Evolutionary conservation across 1,284 basidiomycete species (phyloP).

Genomic region (Trichosporon ovoides): DNA sequence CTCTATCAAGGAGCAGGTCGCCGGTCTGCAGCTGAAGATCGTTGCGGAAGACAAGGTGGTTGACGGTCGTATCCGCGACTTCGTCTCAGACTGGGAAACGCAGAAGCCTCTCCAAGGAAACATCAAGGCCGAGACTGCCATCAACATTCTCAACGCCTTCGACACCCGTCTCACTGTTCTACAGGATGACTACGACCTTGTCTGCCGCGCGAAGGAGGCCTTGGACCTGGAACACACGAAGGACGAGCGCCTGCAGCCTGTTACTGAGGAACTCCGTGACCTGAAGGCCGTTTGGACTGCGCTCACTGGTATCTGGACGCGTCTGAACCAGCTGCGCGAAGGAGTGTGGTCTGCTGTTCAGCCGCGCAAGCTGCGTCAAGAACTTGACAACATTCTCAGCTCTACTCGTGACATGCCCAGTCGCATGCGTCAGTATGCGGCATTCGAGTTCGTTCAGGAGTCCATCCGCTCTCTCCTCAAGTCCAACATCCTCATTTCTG

Average conservation of each 20-base stretch:
- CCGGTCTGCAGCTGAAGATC: slow-evolving; percentile 94
- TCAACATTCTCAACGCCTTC: slow-evolving; percentile 91
- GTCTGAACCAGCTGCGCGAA: slow-evolving; percentile 83
- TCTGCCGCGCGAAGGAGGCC: slow-evolving; percentile 93
- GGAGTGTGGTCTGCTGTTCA: slow-evolving; percentile 83
- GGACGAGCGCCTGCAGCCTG: slow-evolving; percentile 85
- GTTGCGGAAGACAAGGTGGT: slow-evolving; percentile 97
- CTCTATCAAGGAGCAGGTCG: slow-evolving; percentile 90
- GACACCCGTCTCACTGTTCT: slow-evolving; percentile 83
- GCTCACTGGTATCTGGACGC: slow-evolving; percentile 92
- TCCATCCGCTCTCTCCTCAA: slow-evolving; percentile 81
- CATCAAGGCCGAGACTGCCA: slow-evolving; percentile 89
- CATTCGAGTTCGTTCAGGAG: slow-evolving; percentile 97
- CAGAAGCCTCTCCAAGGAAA: slow-evolving; percentile 81
- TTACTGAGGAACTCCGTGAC: slow-evolving; percentile 91
- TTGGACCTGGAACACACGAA: slow-evolving; percentile 85
- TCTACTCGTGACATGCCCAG: slow-evolving; percentile 98
- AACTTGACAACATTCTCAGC: slow-evolving; percentile 78
- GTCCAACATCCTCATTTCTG: slow-evolving; percentile 79
- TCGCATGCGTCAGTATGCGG: slow-evolving; percentile 97
- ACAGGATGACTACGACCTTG: slow-evolving; percentile 87
- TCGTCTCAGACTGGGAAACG: slow-evolving; percentile 84
- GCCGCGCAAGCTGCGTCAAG: slow-evolving; percentile 88
- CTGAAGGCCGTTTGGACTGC: slow-evolving; percentile 99
- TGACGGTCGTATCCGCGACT: slow-evolving; percentile 84